A percentile compares a stretch with the other conserved stretches of the same genome.
Evolutionary conservation across 495 filamentous ascomycete species (phyloP).

Genomic region (Copromyces sp.): DNA sequence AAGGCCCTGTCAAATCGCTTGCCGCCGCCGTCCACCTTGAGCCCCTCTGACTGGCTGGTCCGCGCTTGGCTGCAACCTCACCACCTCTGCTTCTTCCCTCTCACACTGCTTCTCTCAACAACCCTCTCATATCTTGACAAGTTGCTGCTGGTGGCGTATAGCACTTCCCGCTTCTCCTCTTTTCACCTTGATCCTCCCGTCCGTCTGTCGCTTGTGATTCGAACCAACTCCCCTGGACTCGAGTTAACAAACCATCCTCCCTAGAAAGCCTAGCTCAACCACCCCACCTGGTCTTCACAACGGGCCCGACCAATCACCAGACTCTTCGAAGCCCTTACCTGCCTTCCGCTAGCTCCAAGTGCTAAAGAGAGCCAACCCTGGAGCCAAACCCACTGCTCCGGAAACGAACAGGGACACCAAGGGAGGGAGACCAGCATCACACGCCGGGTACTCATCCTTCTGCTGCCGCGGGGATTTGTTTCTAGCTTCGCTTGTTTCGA

Average conservation of each 20-base stretch:
- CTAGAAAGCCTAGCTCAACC: background rate
- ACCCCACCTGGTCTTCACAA: slow-evolving; percentile 13
- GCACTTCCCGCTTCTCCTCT: background rate
- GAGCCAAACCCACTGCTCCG: slow-evolving; percentile 18
- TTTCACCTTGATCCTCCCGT: background rate
- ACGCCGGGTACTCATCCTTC: slow-evolving; percentile 12
- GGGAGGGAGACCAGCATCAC: slow-evolving; percentile 15
- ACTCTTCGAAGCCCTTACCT: slow-evolving; percentile 7
- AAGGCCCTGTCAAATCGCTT: slow-evolving; percentile 26
- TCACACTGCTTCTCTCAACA: background rate
- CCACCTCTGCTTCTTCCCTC: background rate
- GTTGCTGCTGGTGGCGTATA: background rate
- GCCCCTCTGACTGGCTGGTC: slow-evolving; percentile 16
- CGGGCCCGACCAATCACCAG: slow-evolving; percentile 13
- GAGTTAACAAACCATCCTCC: background rate
- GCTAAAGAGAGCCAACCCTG: slow-evolving; percentile 3
- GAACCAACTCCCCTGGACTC: background rate
- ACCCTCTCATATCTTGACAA: background rate
- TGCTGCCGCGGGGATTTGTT: slow-evolving; percentile 11
- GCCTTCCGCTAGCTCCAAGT: slow-evolving; percentile 5
- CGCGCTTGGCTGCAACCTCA: background rate
- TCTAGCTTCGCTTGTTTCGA: slow-evolving; percentile 15
- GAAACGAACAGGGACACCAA: slow-evolving; percentile 8
- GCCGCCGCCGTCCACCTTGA: slow-evolving; percentile 19
- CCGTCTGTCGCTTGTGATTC: background rate